Base-by-base conservation (phyloP, 1,139 yeast genomes). In the Saccharomyces hybrid region DNA sequence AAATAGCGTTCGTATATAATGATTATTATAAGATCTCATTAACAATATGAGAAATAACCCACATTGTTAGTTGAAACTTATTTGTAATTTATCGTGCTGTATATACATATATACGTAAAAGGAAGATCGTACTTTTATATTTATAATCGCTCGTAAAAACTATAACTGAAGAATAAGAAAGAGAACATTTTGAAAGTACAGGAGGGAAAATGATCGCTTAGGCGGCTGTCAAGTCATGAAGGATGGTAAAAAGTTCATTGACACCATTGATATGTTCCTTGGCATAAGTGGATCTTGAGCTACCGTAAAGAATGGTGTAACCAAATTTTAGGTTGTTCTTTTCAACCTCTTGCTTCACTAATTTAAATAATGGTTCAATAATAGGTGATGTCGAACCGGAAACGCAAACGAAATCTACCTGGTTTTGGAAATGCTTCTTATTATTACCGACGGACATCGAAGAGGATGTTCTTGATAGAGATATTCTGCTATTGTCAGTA, bases 221-320 rank as follows among this genome's bases (percentile, higher is more conserved):
- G 13, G 32, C 32, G 13, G 9, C 9, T 27, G 49, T 9, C 46
- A 38, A 16, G 16, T 20, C 52, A 32, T 61, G 56, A 26, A 83
- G 69, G 42, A 83, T 72, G 31, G 77, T 74, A 63, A 88, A 76
- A 52, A 88, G 72, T 56, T 88, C 90, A 63, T 88, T 88, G 61
- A 85, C 79, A 56, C 96, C 96, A 55, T 81, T 79, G 14, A 87
- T 82, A 51, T 82, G 81, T 62, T 80, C 84, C 46, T 75, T 77
- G 2, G 96, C 96, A 52, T 76, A 76, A 2, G 84, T 83, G 57
- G 76, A 74, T 3, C 76, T 74, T 11, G 75, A 67, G 42, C 69
- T 68, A 8, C 81, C 83, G 56, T 85, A 80, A 1, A 88, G 84
- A 29, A 87, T 83, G 0, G 90, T 83, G 58, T 82, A 73, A 0